phyloP scores from a whole-genome alignment of 2,329 filamentous ascomycete genomes.

The Talaromyces marneffei region DNA sequence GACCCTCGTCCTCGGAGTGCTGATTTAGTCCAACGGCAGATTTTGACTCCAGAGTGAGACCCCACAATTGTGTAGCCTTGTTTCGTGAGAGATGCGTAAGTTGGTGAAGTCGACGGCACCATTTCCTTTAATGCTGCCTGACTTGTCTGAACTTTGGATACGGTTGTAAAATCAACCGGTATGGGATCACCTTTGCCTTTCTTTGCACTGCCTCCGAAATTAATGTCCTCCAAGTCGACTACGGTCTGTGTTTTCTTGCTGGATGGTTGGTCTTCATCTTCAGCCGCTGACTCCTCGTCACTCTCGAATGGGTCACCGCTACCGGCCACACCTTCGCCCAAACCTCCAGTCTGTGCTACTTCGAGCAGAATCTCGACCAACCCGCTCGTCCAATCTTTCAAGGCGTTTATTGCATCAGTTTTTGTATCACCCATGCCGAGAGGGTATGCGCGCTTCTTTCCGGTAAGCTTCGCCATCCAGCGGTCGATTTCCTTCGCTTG shows the following conservation, averaged over 20 bases:
- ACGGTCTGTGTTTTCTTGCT: slow-evolving; percentile 43
- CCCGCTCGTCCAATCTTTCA: slow-evolving; percentile 74
- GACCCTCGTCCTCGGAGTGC: slow-evolving; percentile 87
- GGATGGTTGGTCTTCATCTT: slow-evolving; percentile 47
- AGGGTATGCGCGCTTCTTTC: slow-evolving; percentile 78
- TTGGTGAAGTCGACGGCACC: slow-evolving; percentile 87
- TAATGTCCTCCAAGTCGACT: slow-evolving; percentile 80
- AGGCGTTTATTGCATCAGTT: slow-evolving; percentile 58
- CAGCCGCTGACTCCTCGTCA: slow-evolving; percentile 61
- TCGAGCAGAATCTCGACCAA: slow-evolving; percentile 65
- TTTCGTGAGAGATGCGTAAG: slow-evolving; percentile 82
- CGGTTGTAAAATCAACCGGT: slow-evolving; percentile 72
- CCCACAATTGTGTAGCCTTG: slow-evolving; percentile 95
- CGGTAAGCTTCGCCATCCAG: slow-evolving; percentile 95
- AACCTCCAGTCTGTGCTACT: slow-evolving; percentile 44
- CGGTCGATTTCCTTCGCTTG: slow-evolving; percentile 86
- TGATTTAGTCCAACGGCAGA: slow-evolving; percentile 97
- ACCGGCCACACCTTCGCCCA: slow-evolving; percentile 65
- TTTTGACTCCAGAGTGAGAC: slow-evolving; percentile 92
- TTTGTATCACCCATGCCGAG: slow-evolving; percentile 84
- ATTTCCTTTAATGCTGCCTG: slow-evolving; percentile 66
- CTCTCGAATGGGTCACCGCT: slow-evolving; percentile 82
- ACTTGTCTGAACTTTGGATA: slow-evolving; percentile 36
- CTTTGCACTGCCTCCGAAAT: slow-evolving; percentile 27
- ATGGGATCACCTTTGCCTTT: slow-evolving; percentile 42